A percentile compares a stretch with the other conserved stretches of the same genome.
Evolutionary conservation across 2,329 filamentous ascomycete species (phyloP).

Genomic region (Arthrobotrys musiformis): DNA sequence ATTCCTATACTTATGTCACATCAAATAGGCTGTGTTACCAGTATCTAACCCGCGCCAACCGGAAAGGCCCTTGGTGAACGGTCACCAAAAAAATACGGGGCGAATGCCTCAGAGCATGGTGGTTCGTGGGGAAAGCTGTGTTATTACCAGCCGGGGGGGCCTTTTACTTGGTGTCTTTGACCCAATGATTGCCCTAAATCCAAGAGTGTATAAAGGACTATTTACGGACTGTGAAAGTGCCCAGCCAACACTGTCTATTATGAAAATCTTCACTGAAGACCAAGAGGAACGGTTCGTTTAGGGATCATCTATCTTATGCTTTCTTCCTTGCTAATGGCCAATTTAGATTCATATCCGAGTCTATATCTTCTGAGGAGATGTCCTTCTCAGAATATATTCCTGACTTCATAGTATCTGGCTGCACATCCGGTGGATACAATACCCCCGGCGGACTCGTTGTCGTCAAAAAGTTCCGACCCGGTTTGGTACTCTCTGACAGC

Average conservation of each 20-base stretch:
- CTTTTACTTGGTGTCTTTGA: background rate
- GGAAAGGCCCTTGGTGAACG: background rate
- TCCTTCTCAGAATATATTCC: background rate
- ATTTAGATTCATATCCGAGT: background rate
- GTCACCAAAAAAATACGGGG: background rate
- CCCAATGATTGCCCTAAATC: slow-evolving; percentile 1
- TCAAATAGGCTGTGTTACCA: background rate
- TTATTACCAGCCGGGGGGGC: background rate
- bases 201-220: slow-evolving; percentile 5
- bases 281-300: background rate
- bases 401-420: background rate
- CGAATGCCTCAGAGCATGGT: background rate
- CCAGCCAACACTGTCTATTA: background rate
- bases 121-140: slow-evolving; percentile 7
- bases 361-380: slow-evolving; percentile 3
- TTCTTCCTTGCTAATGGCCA: background rate
- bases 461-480: background rate
- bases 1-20: background rate
- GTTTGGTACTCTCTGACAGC: background rate
- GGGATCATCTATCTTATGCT: background rate
- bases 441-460: slow-evolving; percentile 1
- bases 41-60: background rate
- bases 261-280: slow-evolving; percentile 10
- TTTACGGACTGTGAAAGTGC: background rate
- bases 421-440: slow-evolving; percentile 3